These are phyloP conservation scores for Leishmania mexicana DNA, from an alignment of 208 protist genomes.

Conservation along the genomic window DNA sequence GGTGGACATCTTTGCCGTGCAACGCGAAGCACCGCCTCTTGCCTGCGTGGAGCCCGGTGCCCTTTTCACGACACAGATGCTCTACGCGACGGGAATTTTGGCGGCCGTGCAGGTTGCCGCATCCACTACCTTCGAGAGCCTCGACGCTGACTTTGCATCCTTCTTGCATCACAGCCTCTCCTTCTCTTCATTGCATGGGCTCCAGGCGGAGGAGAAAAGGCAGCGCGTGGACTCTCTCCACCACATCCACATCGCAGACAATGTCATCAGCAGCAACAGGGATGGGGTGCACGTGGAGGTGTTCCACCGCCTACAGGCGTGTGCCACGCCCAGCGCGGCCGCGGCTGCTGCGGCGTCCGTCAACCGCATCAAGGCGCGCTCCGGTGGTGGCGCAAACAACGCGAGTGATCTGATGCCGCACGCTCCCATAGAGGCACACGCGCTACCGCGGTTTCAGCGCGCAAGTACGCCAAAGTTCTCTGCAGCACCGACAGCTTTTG, in stretches of 20 bases:
- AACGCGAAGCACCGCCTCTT: constrained; percentile 36
- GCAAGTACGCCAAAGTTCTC: neutral
- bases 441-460: neutral
- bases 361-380: neutral
- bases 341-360: constrained; percentile 1
- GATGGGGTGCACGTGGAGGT: constrained; percentile 51
- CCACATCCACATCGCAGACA: constrained; percentile 41
- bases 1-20: constrained; percentile 32
- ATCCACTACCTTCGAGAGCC: constrained; percentile 21
- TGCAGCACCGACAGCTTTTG: neutral
- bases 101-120: constrained; percentile 37
- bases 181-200: constrained; percentile 11
- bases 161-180: constrained; percentile 27
- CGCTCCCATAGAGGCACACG: neutral
- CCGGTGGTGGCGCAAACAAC: neutral
- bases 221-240: constrained; percentile 45
- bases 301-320: constrained; percentile 39
- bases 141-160: constrained; percentile 22
- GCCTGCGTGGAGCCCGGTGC: constrained; percentile 33
- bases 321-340: neutral
- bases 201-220: constrained; percentile 7
- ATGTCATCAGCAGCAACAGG: constrained; percentile 40
- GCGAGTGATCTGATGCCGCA: neutral
- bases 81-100: constrained; percentile 40
- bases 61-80: constrained; percentile 42